Conservation (phyloP, 2,329 filamentous ascomycete genomes). For the Epichloe sibirici region DNA sequence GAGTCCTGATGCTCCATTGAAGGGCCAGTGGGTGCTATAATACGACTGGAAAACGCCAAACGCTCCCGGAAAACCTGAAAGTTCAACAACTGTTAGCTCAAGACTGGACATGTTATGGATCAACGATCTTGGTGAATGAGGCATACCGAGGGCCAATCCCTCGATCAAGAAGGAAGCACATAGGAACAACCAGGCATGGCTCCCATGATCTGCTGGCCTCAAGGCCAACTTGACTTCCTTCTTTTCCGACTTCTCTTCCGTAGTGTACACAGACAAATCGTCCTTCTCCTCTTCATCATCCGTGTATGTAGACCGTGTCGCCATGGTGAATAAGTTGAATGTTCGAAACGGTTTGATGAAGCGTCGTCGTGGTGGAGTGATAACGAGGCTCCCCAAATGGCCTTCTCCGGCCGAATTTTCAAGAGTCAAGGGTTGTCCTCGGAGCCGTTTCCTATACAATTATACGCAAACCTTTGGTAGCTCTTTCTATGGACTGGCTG, state of each 20-base stretch:
- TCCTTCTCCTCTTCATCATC: constrained; percentile 3
- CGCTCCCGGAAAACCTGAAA: constrained; percentile 46
- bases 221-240: background rate
- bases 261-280: background rate
- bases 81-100: background rate
- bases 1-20: constrained; percentile 35
- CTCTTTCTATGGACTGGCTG: background rate
- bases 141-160: constrained; percentile 9
- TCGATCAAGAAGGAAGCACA: constrained; percentile 13
- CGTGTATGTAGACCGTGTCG: background rate
- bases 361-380: background rate
- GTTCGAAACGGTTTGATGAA: background rate
- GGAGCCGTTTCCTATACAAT: background rate
- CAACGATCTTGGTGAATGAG: background rate
- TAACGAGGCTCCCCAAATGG: background rate
- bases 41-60: constrained; percentile 57
- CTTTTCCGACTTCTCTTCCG: background rate
- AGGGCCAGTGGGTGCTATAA: constrained; percentile 45
- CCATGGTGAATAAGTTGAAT: background rate
- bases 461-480: background rate
- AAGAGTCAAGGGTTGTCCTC: background rate
- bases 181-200: constrained; percentile 23
- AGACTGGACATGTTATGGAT: no score
- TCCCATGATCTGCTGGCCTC: constrained; percentile 17
- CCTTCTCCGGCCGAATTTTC: background rate